Evolutionary conservation across 305 asterid genomes (phyloP), one percentile per base, ranked within the genome.

Genomic region (Solanum hybrid): DNA sequence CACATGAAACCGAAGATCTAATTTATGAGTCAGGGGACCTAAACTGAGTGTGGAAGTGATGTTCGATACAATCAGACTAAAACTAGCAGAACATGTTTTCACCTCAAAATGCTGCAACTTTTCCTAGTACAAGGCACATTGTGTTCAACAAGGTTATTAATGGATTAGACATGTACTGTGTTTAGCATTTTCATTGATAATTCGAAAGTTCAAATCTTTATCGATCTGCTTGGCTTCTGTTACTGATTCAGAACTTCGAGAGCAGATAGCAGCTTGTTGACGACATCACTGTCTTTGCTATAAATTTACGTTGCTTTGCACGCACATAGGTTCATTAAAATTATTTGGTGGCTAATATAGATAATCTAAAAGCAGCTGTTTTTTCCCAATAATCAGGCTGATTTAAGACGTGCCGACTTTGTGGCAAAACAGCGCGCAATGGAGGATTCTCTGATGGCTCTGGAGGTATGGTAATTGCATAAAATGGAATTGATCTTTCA

Each of bases 371-470:
- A 64, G 42, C 46, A 86, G 89, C 87, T 89, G 24, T 17, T 38
- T 56, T 90, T 89, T 42, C 85, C 79, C 93, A 17, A 88, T 85
- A 76, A 90, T 91, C 91, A 96, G 98, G 99, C 99, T 91, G 99
- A 97, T 94, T 90, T 96, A 91, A 93, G 95, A 79, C 93, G 96
- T 90, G 99, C 99, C 51, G 96, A 97, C 90, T 92, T 90, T 92
- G 97, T 91, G 88, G 99, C 99, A 78, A 97, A 95, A 93, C 96
- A 92, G 88, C 98, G 99, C 4, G 99, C 98, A 32, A 93, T 94
- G 95, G 99, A 93, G 92, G 99, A 97, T 92, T 93, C 98, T n/a
- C 92, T 94, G 38, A 95, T 93, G 96, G 98, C 99, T 88, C 92
- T 97, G 89, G 98, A 97, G 98, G 99, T 96, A 93, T 73, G 66